Conservation (phyloP, 345 rosid genomes). For the Geranium brycei region DNA sequence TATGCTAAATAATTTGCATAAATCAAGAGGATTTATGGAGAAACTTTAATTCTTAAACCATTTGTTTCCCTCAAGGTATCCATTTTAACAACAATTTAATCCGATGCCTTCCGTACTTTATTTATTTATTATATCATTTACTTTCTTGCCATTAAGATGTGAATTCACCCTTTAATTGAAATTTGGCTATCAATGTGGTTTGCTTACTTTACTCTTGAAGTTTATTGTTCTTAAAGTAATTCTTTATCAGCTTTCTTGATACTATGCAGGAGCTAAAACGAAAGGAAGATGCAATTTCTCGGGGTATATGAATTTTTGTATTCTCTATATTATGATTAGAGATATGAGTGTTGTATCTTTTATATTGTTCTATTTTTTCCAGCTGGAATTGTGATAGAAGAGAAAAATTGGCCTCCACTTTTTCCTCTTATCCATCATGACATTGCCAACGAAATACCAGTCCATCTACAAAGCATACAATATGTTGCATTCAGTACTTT, state of each 20-base stretch:
- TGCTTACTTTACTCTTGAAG: slow-evolving; percentile 2
- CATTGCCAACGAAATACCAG: slow-evolving; percentile 81
- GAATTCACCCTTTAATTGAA: neutral
- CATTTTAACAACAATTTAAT: neutral
- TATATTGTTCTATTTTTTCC: slow-evolving; percentile 14
- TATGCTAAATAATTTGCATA: neutral
- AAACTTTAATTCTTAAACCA: too few relatives aligned
- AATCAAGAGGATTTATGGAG: neutral
- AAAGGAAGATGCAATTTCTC: slow-evolving; percentile 72
- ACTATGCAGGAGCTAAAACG: slow-evolving; percentile 64
- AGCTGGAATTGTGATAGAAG: slow-evolving; percentile 92
- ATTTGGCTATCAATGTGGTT: neutral
- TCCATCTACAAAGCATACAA: slow-evolving; percentile 71
- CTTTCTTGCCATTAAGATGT: neutral
- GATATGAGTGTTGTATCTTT: slow-evolving; percentile 1
- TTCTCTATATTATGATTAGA: neutral
- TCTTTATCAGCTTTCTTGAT: slow-evolving; percentile 7
- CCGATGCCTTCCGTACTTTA: neutral
- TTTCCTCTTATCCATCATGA: slow-evolving; percentile 93
- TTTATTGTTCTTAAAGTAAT: slow-evolving; percentile 2
- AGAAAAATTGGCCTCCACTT: slow-evolving; percentile 92
- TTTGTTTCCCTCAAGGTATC: neutral
- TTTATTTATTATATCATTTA: too few relatives aligned
- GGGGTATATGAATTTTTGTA: slow-evolving; percentile 23
- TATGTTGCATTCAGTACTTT: slow-evolving; percentile 85